phyloP scores from a whole-genome alignment of 1,284 basidiomycete species.

The Takashimella tepidaria region DNA sequence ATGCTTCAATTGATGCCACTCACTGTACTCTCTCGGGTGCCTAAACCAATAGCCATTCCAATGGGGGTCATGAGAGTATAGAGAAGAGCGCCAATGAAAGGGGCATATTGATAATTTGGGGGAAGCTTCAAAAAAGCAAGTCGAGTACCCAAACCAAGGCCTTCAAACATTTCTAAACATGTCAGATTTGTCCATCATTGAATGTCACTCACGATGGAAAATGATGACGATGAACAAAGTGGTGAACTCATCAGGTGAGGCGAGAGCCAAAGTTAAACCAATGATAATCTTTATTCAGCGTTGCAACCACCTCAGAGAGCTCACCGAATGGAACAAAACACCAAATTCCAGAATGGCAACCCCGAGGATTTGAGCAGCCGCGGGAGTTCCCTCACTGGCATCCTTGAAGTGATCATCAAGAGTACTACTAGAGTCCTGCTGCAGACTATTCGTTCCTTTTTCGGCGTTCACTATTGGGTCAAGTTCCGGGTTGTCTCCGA shows the following conservation, averaged over 20 bases:
- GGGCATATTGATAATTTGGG: conserved; percentile 10
- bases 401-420: conserved; percentile 7
- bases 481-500: background rate
- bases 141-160: conserved; percentile 28
- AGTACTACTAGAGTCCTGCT: no score
- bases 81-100: conserved; percentile 8
- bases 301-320: no score
- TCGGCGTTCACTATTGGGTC: conserved; percentile 5
- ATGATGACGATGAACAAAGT: conserved; percentile 52
- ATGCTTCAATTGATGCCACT: background rate
- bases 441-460: background rate
- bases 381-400: conserved; percentile 47
- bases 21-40: conserved; percentile 5
- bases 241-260: conserved; percentile 46
- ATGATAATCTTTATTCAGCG: no score
- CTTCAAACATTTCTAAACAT: conserved; percentile 27
- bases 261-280: conserved; percentile 40
- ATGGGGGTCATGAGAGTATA: conserved; percentile 14
- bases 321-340: conserved; percentile 47
- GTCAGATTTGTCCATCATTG: background rate
- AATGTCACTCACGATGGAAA: conserved; percentile 21
- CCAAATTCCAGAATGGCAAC: conserved; percentile 49
- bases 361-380: conserved; percentile 51
- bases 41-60: conserved; percentile 19
- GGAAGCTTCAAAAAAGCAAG: conserved; percentile 19